phyloP scores from a whole-genome alignment of 2,329 filamentous ascomycete genomes.

The Calonectria pteridis region DNA sequence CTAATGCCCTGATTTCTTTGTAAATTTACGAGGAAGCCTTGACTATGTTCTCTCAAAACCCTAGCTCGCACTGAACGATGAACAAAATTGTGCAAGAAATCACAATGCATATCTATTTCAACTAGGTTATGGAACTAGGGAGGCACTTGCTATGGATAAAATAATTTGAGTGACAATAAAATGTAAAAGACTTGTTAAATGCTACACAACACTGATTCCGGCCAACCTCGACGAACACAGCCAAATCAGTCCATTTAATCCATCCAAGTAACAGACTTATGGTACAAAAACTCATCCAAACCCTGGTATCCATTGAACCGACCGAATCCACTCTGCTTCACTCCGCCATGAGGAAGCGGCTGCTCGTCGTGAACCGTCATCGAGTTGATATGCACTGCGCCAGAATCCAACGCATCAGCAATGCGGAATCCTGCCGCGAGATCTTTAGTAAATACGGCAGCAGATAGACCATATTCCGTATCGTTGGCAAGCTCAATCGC shows the following conservation, averaged over 20 bases:
- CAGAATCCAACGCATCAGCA: slow-evolving; percentile 71
- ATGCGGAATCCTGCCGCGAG: slow-evolving; percentile 67
- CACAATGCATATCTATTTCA: background rate
- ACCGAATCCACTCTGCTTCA: slow-evolving; percentile 71
- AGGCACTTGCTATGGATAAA: background rate
- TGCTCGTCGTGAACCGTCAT: slow-evolving; percentile 74
- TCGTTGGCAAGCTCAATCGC: slow-evolving; percentile 82
- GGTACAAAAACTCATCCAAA: slow-evolving; percentile 40
- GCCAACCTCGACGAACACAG: background rate
- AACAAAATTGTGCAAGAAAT: background rate
- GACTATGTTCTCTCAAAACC: background rate
- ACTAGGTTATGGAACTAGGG: background rate
- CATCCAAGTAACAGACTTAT: slow-evolving; percentile 42
- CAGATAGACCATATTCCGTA: slow-evolving; percentile 79
- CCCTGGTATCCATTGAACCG: slow-evolving; percentile 60
- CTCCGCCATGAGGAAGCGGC: slow-evolving; percentile 71
- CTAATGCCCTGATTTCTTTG: background rate
- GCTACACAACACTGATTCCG: background rate
- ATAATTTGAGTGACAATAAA: background rate
- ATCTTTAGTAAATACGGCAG: slow-evolving; percentile 77
- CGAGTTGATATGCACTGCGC: slow-evolving; percentile 72
- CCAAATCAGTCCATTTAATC: background rate
- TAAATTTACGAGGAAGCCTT: background rate
- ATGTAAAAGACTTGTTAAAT: background rate
- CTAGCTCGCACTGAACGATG: background rate